Evolutionary conservation across 2,329 filamentous ascomycete species (phyloP).

Genomic region (Apiospora koreana): DNA sequence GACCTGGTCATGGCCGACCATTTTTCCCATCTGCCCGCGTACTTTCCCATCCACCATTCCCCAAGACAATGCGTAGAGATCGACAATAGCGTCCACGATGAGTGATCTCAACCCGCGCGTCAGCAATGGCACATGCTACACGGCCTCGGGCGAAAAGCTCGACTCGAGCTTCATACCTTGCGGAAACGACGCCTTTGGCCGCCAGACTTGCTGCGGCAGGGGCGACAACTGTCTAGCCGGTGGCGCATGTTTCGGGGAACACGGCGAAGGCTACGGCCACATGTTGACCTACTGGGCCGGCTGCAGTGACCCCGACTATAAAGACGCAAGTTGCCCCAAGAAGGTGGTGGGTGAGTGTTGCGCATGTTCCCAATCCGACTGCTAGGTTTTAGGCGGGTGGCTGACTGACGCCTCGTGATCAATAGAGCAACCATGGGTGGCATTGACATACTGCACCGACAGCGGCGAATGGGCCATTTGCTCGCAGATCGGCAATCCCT

Average conservation of each 20-base stretch:
- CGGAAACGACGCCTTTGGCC: conserved; percentile 21
- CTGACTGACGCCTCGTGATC: background rate
- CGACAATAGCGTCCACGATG: background rate
- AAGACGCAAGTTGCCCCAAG: conserved; percentile 17
- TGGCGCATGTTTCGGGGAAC: conserved; percentile 18
- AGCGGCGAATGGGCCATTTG: conserved; percentile 21
- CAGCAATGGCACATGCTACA: conserved; percentile 22
- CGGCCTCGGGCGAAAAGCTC: conserved; percentile 15
- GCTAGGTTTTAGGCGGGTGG: too few relatives aligned
- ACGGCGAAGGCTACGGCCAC: conserved; percentile 18
- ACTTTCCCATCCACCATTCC: background rate
- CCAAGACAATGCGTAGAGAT: background rate
- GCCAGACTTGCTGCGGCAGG: conserved; percentile 19
- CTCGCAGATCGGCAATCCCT: conserved; percentile 21
- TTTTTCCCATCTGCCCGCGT: background rate
- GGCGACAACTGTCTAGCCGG: conserved; percentile 20
- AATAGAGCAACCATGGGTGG: conserved; percentile 20
- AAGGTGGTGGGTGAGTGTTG: conserved; percentile 17
- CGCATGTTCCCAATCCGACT: background rate
- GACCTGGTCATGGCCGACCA: background rate
- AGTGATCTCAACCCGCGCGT: conserved; percentile 15
- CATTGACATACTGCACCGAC: conserved; percentile 18
- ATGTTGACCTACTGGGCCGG: conserved; percentile 21
- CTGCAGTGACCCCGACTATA: conserved; percentile 19
- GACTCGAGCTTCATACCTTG: conserved; percentile 21